Evolutionary conservation across 495 filamentous ascomycete genomes (phyloP), one percentile per base, ranked within the genome.

Genomic region (Cercophora sp.): DNA sequence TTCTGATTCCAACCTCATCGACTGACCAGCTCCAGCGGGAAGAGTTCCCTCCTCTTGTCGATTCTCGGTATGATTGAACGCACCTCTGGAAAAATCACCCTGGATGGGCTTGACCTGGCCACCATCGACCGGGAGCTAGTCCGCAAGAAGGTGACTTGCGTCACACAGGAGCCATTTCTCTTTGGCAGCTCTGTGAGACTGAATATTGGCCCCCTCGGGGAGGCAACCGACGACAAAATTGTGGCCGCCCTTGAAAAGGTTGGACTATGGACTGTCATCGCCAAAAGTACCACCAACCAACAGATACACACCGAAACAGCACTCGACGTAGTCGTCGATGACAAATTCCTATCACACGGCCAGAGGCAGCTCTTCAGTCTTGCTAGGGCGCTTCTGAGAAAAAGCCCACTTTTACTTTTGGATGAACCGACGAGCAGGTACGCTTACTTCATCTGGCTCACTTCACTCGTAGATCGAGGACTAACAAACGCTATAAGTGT

Each of bases 361-460:
- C 82, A 87, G 53, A 67, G 70, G 24, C 84, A 85, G 62, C 71
- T 87, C 9, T 74, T 85, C 58, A 76, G 77, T 55, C 70, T 87
- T 13, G 80, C 77, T 1, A 71, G 81, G 8, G 82, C 80, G 2
- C 55, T 85, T 6, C 66, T 86, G 45, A 62, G 71, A 15, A 52
- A 59, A 24, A 52, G 31, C 0, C 52, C 41, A 0, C 31, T 69
- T 1, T 16, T 69, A 15, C 48, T 69, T 6, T 60, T 69, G 9
- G 66, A 69, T 32, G 66, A 69, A 47, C 58, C 61, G 5, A 68
- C 59, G 18, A 63, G 58, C 42, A 72, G 64, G 40, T 43, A 25
- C n/a, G 20, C 8, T 25, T 43, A 20, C 23, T 34, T 15, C 19
- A 16, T 26, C 18, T 6, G n/a, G 13, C 11, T 5, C 9, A 16